These are phyloP conservation scores for Solanum hybrid DNA, from an alignment of 305 asterid genomes.

Conservation along the genomic window DNA sequence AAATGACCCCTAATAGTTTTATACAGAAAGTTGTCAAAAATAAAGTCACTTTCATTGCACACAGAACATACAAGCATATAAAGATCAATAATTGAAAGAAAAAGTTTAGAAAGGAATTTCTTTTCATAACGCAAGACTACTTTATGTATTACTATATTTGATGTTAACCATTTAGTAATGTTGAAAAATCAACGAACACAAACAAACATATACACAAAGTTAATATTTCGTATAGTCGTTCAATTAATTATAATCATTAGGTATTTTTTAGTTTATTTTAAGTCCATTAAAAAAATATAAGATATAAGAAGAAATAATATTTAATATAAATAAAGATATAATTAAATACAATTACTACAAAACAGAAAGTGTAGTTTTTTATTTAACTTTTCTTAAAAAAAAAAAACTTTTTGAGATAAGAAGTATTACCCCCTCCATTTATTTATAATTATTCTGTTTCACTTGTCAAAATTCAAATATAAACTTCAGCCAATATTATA, in stretches of 20 bases:
- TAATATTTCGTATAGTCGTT: neutral
- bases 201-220: neutral
- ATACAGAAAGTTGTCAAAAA: neutral
- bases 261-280: neutral
- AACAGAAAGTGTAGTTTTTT: neutral
- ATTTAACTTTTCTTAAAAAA: neutral
- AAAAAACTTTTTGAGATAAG: neutral
- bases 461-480: neutral
- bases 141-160: neutral
- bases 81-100: neutral
- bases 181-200: neutral
- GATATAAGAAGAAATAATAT: neutral
- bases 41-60: neutral
- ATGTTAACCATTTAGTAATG: neutral
- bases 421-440: neutral
- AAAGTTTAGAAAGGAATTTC: neutral
- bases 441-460: neutral
- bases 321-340: neutral
- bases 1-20: too few relatives aligned
- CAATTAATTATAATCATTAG: too few relatives aligned
- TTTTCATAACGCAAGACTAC: neutral
- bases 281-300: neutral
- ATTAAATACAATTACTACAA: neutral
- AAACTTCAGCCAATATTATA: neutral
- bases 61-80: neutral